Percentiles rank a stretch among this genome's conserved stretches.
Conservation (phyloP, 2,329 filamentous ascomycete species). For the Myriosclerotinia duriaeana region DNA sequence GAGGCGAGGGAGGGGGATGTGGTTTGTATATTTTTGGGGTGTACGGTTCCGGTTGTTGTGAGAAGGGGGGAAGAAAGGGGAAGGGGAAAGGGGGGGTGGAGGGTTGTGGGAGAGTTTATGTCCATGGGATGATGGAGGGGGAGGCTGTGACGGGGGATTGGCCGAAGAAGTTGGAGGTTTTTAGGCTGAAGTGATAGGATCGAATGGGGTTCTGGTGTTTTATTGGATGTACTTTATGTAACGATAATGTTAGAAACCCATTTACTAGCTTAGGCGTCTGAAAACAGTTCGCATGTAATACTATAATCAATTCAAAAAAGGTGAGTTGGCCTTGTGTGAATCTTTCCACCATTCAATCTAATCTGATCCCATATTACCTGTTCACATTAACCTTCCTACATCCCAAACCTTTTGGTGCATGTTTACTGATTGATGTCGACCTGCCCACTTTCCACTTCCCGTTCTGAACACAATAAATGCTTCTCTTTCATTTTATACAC, state of each 20-base stretch:
- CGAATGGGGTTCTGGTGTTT: background rate
- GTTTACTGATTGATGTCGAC: too few species aligned
- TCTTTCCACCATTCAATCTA: background rate
- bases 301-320: background rate
- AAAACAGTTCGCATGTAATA: background rate
- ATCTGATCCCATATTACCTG: too few species aligned
- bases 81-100: background rate
- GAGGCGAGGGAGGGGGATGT: slow-evolving; percentile 24
- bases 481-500: too few species aligned
- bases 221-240: background rate
- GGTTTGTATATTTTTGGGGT: slow-evolving; percentile 33
- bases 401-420: too few species aligned
- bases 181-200: slow-evolving; percentile 4
- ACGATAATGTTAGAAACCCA: background rate
- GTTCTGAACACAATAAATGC: too few species aligned
- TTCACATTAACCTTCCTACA: too few species aligned
- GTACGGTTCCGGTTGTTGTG: slow-evolving; percentile 32
- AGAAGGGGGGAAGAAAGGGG: slow-evolving; percentile 12
- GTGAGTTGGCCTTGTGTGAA: too few species aligned
- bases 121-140: slow-evolving; percentile 33
- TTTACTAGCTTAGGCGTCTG: background rate
- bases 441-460: too few species aligned
- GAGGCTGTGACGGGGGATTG: slow-evolving; percentile 11
- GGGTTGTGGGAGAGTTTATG: slow-evolving; percentile 32
- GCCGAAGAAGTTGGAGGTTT: slow-evolving; percentile 10